Conservation (phyloP, 2,329 filamentous ascomycete genomes). For the Capronia epimyces region DNA sequence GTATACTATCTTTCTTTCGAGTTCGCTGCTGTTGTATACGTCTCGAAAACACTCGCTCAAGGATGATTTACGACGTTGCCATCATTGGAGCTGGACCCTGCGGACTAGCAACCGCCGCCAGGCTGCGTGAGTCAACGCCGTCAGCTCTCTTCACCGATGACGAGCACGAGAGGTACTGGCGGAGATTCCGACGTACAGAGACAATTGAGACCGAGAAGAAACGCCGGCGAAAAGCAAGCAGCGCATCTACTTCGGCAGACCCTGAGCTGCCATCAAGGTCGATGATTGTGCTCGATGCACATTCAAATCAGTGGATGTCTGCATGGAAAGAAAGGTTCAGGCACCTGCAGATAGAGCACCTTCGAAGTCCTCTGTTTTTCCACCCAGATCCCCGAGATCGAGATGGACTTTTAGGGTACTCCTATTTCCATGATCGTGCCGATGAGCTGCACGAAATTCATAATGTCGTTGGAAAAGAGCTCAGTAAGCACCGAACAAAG, state of each 20-base stretch:
- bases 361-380: conserved; percentile 78
- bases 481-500: conserved; percentile 64
- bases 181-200: conserved; percentile 6
- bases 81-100: conserved; percentile 71
- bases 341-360: conserved; percentile 62
- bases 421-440: conserved; percentile 56
- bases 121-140: conserved; percentile 66
- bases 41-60: no score
- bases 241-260: no score
- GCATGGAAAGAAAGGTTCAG: conserved; percentile 66
- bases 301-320: conserved; percentile 60
- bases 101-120: conserved; percentile 66
- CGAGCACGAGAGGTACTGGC: conserved; percentile 66
- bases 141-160: conserved; percentile 78
- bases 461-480: conserved; percentile 70
- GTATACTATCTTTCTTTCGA: no score
- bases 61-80: conserved; percentile 54
- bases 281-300: conserved; percentile 63
- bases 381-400: conserved; percentile 71
- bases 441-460: conserved; percentile 63
- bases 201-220: conserved; percentile 15
- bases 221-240: conserved; percentile 2
- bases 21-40: no score
- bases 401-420: conserved; percentile 65
- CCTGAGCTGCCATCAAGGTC: no score